These are phyloP conservation scores for Petunia hybrid DNA, from an alignment of 305 asterid genomes.

Conservation along the genomic window DNA sequence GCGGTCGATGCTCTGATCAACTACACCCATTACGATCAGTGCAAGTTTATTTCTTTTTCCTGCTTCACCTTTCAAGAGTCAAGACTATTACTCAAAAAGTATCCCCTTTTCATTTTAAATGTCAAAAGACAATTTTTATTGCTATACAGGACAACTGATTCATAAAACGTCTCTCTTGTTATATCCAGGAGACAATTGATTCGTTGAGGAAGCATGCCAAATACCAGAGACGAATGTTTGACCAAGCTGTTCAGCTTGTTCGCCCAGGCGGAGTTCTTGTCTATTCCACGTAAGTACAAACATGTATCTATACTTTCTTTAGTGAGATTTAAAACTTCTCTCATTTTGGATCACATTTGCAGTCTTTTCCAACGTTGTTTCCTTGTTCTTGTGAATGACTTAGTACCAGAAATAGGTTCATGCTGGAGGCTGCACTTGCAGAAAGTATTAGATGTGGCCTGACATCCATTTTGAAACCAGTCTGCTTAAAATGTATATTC, in stretches of 20 bases:
- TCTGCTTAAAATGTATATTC: not conserved
- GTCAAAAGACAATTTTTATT: not conserved
- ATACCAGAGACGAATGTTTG: constrained; percentile 91
- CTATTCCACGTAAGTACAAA: constrained; percentile 84
- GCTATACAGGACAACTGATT: not conserved
- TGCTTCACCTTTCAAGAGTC: not conserved
- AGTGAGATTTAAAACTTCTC: not conserved
- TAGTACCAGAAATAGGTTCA: not conserved
- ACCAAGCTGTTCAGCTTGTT: constrained; percentile 98
- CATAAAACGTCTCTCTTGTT: constrained; percentile 28
- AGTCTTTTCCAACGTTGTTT: not conserved
- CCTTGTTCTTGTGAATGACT: constrained; percentile 19
- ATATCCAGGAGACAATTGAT: constrained; percentile 73
- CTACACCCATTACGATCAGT: not conserved
- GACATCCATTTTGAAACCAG: not conserved
- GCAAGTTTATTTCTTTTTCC: not conserved
- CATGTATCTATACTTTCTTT: constrained; percentile 1
- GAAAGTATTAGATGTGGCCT: not conserved
- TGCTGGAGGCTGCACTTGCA: not conserved
- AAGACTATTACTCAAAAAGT: constrained; percentile 19
- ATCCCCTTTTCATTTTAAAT: not conserved
- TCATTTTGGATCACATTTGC: not conserved
- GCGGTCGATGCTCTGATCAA: not conserved
- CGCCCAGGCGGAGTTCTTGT: constrained; percentile 96
- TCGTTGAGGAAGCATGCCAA: constrained; percentile 83